Evolutionary conservation across 108 stramenopile genomes (phyloP).

Genomic region (Phaeodactylum tricornutum): DNA sequence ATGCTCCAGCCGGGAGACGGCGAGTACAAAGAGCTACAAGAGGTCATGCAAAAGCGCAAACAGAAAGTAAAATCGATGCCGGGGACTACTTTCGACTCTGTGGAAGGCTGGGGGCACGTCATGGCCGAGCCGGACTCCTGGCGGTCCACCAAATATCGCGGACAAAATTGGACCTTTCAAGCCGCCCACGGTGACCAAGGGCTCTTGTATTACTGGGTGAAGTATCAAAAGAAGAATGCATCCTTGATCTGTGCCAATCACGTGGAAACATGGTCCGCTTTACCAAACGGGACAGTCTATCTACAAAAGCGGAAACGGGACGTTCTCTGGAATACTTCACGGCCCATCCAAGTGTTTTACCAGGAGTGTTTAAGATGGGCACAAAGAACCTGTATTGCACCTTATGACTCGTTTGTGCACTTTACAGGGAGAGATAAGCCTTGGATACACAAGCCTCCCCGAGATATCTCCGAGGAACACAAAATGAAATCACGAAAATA

Average conservation of each 20-base stretch:
- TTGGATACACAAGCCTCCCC: too few species aligned
- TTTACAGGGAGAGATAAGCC: too few species aligned
- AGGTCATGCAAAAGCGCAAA: conserved; percentile 4
- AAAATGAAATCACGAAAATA: too few species aligned
- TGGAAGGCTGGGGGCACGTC: conserved; percentile 23
- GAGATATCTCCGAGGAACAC: too few species aligned
- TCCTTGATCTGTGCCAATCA: conserved; percentile 14
- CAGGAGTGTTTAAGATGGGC: too few species aligned
- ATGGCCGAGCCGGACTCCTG: conserved; percentile 5
- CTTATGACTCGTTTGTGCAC: too few species aligned
- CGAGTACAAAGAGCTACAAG: conserved; percentile 6
- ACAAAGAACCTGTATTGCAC: too few species aligned
- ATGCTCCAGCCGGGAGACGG: conserved; percentile 15
- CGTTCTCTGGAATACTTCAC: too few species aligned
- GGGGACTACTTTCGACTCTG: conserved; percentile 5
- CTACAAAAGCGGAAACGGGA: too few species aligned
- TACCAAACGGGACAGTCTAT: too few species aligned
- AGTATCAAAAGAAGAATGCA: conserved; percentile 27
- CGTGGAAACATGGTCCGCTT: conserved; percentile 16
- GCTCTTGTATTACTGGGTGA: conserved; percentile 29
- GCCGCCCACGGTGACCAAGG: conserved; percentile 42
- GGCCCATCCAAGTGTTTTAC: not conserved
- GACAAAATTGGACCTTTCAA: conserved; percentile 32
- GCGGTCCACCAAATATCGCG: not conserved
- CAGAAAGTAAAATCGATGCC: not conserved